phyloP scores from a whole-genome alignment of 2,329 filamentous ascomycete species.

The Aspergillus sp. region DNA sequence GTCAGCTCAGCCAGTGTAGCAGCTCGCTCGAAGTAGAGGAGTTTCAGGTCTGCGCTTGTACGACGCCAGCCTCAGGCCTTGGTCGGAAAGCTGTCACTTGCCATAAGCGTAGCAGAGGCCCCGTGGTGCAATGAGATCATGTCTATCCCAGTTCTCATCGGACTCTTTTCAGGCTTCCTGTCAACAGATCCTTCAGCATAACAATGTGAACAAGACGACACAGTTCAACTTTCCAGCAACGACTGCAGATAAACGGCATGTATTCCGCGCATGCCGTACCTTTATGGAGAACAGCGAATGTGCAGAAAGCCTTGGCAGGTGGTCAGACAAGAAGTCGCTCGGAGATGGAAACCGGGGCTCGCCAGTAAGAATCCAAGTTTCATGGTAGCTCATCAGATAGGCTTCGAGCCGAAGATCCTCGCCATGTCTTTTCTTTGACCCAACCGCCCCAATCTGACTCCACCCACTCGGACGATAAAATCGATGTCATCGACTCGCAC shows the following conservation, averaged over 20 bases:
- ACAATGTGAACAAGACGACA: neutral
- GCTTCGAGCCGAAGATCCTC: neutral
- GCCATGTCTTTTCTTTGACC: neutral
- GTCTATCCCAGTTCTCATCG: neutral
- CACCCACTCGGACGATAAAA: neutral
- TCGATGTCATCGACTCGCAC: neutral
- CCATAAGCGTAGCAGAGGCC: neutral
- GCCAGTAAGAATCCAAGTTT: neutral
- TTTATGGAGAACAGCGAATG: neutral
- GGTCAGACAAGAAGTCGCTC: neutral
- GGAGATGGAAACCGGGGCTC: conserved; percentile 1
- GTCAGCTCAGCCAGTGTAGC: neutral
- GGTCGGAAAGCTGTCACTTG: neutral
- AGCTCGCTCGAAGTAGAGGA: neutral
- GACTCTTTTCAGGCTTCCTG: neutral
- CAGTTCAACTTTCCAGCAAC: neutral
- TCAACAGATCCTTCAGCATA: neutral
- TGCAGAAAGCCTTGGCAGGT: neutral
- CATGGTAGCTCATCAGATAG: neutral
- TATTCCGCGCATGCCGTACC: neutral
- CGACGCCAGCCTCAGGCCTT: neutral
- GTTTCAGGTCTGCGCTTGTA: conserved; percentile 5
- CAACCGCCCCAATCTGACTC: neutral
- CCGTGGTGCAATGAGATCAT: neutral
- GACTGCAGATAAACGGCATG: neutral